Base-by-base conservation (phyloP, 768 basidiomycete species). In the Tricholoma flavovirens region DNA sequence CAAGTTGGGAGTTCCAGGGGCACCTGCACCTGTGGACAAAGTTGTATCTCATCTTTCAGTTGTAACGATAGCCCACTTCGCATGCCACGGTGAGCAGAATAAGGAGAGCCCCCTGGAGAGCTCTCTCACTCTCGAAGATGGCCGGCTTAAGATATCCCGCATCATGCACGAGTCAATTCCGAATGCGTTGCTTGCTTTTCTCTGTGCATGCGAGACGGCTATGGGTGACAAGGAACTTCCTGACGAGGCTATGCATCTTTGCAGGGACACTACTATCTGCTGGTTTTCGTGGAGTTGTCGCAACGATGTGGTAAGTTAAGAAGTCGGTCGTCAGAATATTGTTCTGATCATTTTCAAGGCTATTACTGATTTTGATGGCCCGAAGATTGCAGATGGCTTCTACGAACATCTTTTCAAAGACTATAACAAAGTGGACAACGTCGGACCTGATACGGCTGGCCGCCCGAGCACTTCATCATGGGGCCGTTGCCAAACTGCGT, bases 141-240 rank as follows among this genome's bases (percentile, higher is more conserved):
- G 33, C 4, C 19, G 21, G 24, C 15, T 51, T 1, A 61, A 56
- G 53, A 5, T 62, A 12, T 32, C 64, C 51, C 49, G 26, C 22
- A 59, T 64, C 29, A 57, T 62, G 57, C 52, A 12, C 64, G 19
- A 56, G 6, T 17, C 58, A 55, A 36, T 65, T 56, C 43, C 56
- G 9, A n/a, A 55, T 58, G 55, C 62, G 36, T 55, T 57, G 40
- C 60, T 76, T 32, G 75, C 71, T 0, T 71, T 74, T 59, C 66
- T 77, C 8, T 74, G 73, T 1, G 74, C 75, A 1, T 77, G 76
- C 54, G 64, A 77, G 51, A 76, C 71, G 11, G 72, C 71, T 0
- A 64, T 54, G n/a, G 68, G 71, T 2, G 59, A 62, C n/a, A 50
- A 60, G 26, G 49, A 61, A 5, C 59, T 62, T 24, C 42, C 60